A percentile compares a stretch with the other conserved stretches of the same genome.
phyloP scores from a whole-genome alignment of 2,329 filamentous ascomycete genomes.

The Colletotrichum melonis region DNA sequence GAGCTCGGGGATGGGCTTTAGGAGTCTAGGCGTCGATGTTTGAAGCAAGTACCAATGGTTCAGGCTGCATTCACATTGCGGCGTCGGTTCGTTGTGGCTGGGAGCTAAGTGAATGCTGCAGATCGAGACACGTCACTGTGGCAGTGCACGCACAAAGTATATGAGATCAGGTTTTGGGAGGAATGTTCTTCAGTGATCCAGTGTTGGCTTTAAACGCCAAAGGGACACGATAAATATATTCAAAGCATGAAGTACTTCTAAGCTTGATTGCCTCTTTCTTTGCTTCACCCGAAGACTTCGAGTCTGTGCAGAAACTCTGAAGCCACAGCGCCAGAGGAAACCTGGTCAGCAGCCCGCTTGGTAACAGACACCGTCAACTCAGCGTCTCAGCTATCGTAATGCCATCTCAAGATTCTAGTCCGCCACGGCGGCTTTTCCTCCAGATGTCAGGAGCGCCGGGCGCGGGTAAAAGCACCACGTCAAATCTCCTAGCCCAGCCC shows the following conservation, averaged over 20 bases:
- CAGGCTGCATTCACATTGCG: background rate
- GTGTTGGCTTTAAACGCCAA: background rate
- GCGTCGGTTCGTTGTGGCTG: background rate
- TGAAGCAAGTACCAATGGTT: background rate
- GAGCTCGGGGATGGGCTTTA: background rate
- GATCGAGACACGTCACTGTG: background rate
- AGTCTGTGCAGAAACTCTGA: too few relatives aligned
- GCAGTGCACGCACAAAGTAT: background rate
- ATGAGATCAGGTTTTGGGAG: background rate
- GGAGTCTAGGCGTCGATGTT: background rate
- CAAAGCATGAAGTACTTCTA: too few relatives aligned
- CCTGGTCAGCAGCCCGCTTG: too few relatives aligned
- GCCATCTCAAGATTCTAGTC: background rate
- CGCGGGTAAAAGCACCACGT: constrained; percentile 51
- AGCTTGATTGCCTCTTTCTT: too few relatives aligned
- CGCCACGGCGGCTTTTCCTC: background rate
- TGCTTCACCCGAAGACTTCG: too few relatives aligned
- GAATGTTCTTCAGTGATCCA: background rate
- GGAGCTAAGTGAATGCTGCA: background rate
- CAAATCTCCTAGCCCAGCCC: constrained; percentile 41
- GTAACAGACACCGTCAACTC: too few relatives aligned
- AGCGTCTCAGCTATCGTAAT: background rate
- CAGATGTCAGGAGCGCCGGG: constrained; percentile 54
- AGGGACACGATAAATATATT: background rate
- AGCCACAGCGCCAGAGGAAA: too few relatives aligned